A percentile compares a stretch with the other conserved stretches of the same genome.
Conservation (phyloP, 768 basidiomycete genomes). For the Mycena leptocephala region DNA sequence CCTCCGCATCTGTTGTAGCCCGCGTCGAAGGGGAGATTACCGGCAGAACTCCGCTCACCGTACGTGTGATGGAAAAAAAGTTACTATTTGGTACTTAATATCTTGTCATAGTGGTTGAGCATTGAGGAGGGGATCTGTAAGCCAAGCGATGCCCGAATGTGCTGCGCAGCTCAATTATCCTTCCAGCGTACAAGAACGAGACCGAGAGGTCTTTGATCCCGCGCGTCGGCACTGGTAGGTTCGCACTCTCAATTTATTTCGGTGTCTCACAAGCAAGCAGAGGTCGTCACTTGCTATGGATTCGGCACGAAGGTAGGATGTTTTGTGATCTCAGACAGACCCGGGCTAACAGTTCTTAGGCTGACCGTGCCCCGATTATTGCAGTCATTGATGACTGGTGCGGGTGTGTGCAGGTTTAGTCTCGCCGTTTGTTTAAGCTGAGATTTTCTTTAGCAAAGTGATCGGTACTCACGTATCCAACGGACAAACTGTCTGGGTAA, state of each 20-base stretch:
- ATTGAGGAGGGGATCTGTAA: background rate
- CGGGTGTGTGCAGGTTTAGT: background rate
- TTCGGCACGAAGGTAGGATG: background rate
- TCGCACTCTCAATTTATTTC: too few species aligned
- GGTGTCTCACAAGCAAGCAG: background rate
- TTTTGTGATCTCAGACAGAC: too few species aligned
- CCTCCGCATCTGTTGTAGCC: background rate
- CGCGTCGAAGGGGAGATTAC: background rate
- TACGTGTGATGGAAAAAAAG: background rate
- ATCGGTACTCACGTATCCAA: background rate
- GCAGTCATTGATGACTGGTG: constrained; percentile 21
- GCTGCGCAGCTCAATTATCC: background rate
- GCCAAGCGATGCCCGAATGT: background rate
- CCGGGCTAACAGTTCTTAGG: background rate
- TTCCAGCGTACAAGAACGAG: background rate
- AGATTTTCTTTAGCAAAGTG: background rate
- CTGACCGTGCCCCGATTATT: constrained; percentile 9
- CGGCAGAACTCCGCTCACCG: background rate
- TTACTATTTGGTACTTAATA: background rate
- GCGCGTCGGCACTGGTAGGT: background rate
- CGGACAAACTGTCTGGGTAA: background rate
- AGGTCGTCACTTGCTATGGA: background rate
- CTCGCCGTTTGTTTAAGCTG: background rate
- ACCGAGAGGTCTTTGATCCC: background rate
- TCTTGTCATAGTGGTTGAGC: constrained; percentile 6